Evolutionary conservation across 2,329 filamentous ascomycete genomes (phyloP), one percentile per base, ranked within the genome.

Genomic region (Pseudocercospora musae): DNA sequence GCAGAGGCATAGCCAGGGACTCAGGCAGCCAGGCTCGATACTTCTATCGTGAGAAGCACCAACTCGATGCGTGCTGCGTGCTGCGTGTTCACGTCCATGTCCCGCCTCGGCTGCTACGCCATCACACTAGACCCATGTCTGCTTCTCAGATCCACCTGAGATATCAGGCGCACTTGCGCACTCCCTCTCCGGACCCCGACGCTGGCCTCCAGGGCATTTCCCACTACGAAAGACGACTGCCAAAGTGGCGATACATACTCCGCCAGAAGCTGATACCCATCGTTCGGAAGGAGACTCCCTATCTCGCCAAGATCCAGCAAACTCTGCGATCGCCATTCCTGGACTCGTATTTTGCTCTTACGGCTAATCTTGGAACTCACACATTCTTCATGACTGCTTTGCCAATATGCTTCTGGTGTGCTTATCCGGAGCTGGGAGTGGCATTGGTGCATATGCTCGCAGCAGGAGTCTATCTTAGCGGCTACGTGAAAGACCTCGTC

Each of bases 381-480:
- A 99, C 95, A 0, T 98, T 97, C 81, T 99, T 97, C 82, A 98
- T 98, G 93, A 85, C 96, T 69, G 89, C 92, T 62, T 80, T 99
- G 72, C 95, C 95, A 5, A 91, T 98, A 68, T 85, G 96, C 70
- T 98, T 98, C 80, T 99, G 95, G 95, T 96, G 92, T 72, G 94
- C 94, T 58, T 90, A 93, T 78, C 88, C 89, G 48, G 87, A 85
- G 66, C 85, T 96, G 68, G 95, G 92, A 59, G 89, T 95, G 80
- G 93, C 89, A 50, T 73, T 78, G 68, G 77, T 78, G 44, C 78
- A 85, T 79, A 84, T 84, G 87, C 84, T 89, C 76, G 87, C 87
- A 68, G 83, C 87, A 66, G 89, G 82, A 76, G 88, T 90, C 55
- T 82, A 84, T 71, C 74, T 77, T 77, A 96, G 91, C 61, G 95